These are phyloP conservation scores for Magnolia changhungtana DNA, from an alignment of 164 flowering plant species.

Conservation along the genomic window DNA sequence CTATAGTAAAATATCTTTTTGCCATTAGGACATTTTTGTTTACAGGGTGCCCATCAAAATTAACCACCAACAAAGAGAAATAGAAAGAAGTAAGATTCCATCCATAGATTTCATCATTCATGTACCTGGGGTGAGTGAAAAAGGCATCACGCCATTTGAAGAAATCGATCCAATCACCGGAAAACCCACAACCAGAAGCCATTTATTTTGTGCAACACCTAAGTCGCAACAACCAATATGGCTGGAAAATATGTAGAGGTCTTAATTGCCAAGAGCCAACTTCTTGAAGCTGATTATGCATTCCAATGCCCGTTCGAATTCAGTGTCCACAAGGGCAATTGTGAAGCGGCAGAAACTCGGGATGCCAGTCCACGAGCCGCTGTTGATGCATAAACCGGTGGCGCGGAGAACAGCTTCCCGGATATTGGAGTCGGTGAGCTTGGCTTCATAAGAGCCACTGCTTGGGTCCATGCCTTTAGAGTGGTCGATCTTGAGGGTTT, in stretches of 20 bases:
- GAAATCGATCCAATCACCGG: not conserved
- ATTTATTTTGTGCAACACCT: constrained; percentile 19
- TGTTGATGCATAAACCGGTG: constrained; percentile 89
- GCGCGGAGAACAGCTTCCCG: constrained; percentile 60
- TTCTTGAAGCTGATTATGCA: constrained; percentile 57
- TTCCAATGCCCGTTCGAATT: constrained; percentile 68
- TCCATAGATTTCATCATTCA: not conserved
- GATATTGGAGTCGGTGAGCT: constrained; percentile 62
- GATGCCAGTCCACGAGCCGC: constrained; percentile 84
- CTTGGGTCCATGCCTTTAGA: constrained; percentile 8
- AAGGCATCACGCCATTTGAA: not conserved
- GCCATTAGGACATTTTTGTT: too few relatives aligned
- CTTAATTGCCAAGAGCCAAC: constrained; percentile 23
- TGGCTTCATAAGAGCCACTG: constrained; percentile 25
- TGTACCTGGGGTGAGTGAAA: not conserved
- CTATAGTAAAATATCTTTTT: too few relatives aligned
- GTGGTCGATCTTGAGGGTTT: constrained; percentile 34
- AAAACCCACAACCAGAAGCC: not conserved
- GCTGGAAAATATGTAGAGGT: not conserved
- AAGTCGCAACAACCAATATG: constrained; percentile 11
- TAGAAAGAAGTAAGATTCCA: not conserved
- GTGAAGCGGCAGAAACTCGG: constrained; percentile 87
- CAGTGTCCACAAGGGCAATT: constrained; percentile 68
- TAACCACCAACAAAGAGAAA: not conserved
- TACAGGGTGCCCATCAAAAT: too few relatives aligned